Evolutionary conservation across 345 rosid species (phyloP).

Genomic region (Cardamine occulta): DNA sequence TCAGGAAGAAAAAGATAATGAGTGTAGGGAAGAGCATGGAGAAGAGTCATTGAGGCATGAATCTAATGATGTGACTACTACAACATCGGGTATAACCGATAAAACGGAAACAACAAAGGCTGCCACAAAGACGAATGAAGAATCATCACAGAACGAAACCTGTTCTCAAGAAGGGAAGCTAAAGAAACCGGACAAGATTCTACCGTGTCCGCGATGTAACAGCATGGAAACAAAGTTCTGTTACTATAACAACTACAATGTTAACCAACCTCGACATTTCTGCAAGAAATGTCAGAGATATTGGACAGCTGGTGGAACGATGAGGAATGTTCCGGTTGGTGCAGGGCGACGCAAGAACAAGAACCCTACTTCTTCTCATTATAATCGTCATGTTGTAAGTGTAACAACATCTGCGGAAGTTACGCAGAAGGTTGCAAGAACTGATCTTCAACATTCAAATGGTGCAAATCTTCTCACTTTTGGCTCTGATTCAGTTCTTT

Average conservation of each 20-base stretch:
- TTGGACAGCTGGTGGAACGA: slow-evolving; percentile 98
- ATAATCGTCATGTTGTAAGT: slow-evolving; percentile 60
- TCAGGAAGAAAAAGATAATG: slow-evolving; percentile 46
- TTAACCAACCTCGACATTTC: slow-evolving; percentile 92
- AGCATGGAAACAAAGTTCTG: slow-evolving; percentile 96
- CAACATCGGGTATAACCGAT: slow-evolving; percentile 42
- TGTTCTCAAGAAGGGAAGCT: slow-evolving; percentile 60
- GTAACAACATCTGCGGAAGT: slow-evolving; percentile 62
- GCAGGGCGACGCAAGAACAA: slow-evolving; percentile 96
- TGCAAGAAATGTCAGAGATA: slow-evolving; percentile 96
- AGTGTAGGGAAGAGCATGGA: slow-evolving; percentile 39
- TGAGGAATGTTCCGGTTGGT: slow-evolving; percentile 95
- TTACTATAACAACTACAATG: slow-evolving; percentile 92
- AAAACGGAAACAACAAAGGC: slow-evolving; percentile 26
- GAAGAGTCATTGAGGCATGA: slow-evolving; percentile 43
- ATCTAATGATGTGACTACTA: slow-evolving; percentile 29
- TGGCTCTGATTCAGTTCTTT: slow-evolving; percentile 72
- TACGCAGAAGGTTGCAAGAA: slow-evolving; percentile 55
- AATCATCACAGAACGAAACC: slow-evolving; percentile 50
- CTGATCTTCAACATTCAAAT: slow-evolving; percentile 66
- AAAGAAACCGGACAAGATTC: slow-evolving; percentile 84
- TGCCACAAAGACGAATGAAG: slow-evolving; percentile 50
- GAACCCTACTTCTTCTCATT: slow-evolving; percentile 72
- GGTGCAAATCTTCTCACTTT: slow-evolving; percentile 70
- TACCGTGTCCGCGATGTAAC: slow-evolving; percentile 92